phyloP scores from a whole-genome alignment of 2,329 filamentous ascomycete species.

The Epichloe sylvatica region DNA sequence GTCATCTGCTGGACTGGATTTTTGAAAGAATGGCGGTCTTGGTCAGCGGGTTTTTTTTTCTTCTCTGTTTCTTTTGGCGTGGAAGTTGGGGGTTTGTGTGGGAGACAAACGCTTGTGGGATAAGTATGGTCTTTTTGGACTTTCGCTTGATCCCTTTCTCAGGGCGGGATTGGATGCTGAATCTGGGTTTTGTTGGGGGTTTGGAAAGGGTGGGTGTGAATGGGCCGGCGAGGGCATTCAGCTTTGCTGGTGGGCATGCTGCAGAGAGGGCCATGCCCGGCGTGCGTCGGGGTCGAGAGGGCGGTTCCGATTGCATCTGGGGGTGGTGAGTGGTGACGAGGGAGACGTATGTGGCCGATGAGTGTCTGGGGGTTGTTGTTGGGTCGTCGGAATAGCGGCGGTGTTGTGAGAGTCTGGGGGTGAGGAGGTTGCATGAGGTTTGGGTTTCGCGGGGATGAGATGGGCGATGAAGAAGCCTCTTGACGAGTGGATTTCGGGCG shows the following conservation, averaged over 20 bases:
- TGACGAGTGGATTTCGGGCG: background rate
- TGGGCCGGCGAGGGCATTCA: background rate
- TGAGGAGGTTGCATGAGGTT: background rate
- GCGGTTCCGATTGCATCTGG: too few species aligned
- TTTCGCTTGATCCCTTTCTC: conserved; percentile 2
- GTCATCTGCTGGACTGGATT: background rate
- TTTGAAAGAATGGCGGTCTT: too few species aligned
- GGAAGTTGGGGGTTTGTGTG: background rate
- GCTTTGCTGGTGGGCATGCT: background rate
- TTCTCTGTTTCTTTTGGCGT: background rate
- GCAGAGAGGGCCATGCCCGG: background rate
- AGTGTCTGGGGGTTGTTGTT: background rate
- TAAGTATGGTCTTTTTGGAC: background rate
- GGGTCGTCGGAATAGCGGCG: background rate
- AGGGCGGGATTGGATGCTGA: background rate
- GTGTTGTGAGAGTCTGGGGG: background rate
- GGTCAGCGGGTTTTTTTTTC: background rate
- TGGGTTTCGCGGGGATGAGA: background rate
- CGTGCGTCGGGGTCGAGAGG: background rate
- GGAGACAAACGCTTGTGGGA: background rate
- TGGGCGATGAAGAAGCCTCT: too few species aligned
- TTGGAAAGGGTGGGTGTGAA: background rate
- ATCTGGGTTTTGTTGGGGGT: background rate
- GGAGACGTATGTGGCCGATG: background rate
- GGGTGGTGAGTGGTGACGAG: too few species aligned